Conservation (phyloP, 352 stramenopile genomes). For the Globisporangium orthogonon region DNA sequence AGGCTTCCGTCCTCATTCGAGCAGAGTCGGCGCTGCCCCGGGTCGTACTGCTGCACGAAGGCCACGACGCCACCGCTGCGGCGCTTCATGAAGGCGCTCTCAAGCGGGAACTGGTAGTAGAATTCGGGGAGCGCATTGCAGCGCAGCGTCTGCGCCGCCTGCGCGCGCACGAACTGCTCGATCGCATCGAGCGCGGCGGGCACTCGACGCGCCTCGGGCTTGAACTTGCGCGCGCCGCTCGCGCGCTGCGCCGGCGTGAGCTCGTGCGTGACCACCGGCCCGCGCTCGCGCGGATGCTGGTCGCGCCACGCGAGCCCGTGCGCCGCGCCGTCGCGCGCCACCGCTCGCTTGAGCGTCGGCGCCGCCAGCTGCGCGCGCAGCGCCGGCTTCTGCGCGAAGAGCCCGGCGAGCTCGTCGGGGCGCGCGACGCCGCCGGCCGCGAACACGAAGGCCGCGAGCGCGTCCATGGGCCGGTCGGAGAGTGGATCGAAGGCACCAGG, state of each 20-base stretch:
- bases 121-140: slow-evolving; percentile 3
- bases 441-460: slow-evolving; percentile 8
- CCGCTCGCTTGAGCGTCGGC: slow-evolving; percentile 8
- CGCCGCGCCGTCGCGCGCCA: neutral
- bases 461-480: slow-evolving; percentile 4
- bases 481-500: neutral
- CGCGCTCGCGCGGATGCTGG: slow-evolving; percentile 2
- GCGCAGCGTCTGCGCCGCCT: neutral
- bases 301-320: slow-evolving; percentile 10
- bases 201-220: slow-evolving; percentile 1
- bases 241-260: slow-evolving; percentile 1
- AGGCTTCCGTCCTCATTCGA: neutral
- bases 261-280: slow-evolving; percentile 1
- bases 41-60: slow-evolving; percentile 8
- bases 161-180: slow-evolving; percentile 1
- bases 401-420: slow-evolving; percentile 8
- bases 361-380: slow-evolving; percentile 1
- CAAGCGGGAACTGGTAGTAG: slow-evolving; percentile 5
- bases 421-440: slow-evolving; percentile 11
- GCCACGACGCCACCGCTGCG: slow-evolving; percentile 6
- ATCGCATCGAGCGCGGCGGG: slow-evolving; percentile 3
- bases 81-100: slow-evolving; percentile 15
- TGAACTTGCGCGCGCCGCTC: neutral
- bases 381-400: slow-evolving; percentile 12
- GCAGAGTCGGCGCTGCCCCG: neutral